Evolutionary conservation across 73 alveolate genomes (phyloP).

Genomic region (Paramecium biaurelia): DNA sequence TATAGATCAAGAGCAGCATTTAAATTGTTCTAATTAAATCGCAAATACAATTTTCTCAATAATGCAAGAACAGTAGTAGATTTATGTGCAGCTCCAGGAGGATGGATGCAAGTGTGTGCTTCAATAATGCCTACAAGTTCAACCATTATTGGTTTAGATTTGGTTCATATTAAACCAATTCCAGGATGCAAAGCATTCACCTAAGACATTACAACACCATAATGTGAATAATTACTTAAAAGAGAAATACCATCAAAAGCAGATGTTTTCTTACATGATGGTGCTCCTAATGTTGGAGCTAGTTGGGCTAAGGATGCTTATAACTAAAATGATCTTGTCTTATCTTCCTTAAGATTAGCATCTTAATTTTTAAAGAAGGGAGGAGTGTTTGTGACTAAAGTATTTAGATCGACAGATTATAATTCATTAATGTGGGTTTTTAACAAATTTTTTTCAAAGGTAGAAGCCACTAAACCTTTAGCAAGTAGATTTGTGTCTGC

Average conservation of each 20-base stretch:
- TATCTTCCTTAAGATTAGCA: slow-evolving; percentile 90
- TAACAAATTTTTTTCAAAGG: slow-evolving; percentile 91
- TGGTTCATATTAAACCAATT: slow-evolving; percentile 98
- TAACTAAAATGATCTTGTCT: slow-evolving; percentile 94
- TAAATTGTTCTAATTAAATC: slow-evolving; percentile 94
- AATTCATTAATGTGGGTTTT: slow-evolving; percentile 95
- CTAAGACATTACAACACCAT: slow-evolving; percentile 98
- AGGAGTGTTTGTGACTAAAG: slow-evolving; percentile 98
- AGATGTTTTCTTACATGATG: slow-evolving; percentile 99
- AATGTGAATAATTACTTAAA: slow-evolving; percentile 79
- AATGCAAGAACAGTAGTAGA: slow-evolving; percentile 94
- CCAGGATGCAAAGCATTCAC: slow-evolving; percentile 96
- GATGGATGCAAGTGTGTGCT: slow-evolving; percentile 86
- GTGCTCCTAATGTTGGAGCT: slow-evolving; percentile 99
- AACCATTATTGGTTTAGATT: slow-evolving; percentile 97
- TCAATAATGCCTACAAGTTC: slow-evolving; percentile 89
- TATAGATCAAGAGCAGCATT: slow-evolving; percentile 98
- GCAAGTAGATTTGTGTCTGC: slow-evolving; percentile 98
- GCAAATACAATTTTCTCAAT: slow-evolving; percentile 90
- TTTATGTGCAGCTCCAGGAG: slow-evolving; percentile 99
- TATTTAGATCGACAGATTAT: slow-evolving; percentile 96
- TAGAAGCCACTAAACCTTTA: slow-evolving; percentile 96
- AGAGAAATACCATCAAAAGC: slow-evolving; percentile 93
- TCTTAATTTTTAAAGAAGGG: slow-evolving; percentile 92
- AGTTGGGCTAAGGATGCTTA: slow-evolving; percentile 98